These are phyloP conservation scores for sunflower (Helianthus annuus) DNA, from an alignment of 129 eudicot genomes.

Conservation along the genomic window HanXRQr2.0-SUNRISE NC_035444.2:162459633-162460132, in stretches of 20 bases:
- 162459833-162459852: constrained; percentile 1
- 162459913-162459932: background rate
- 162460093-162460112: constrained; percentile 32
- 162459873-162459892: constrained; percentile 52
- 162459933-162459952: background rate
- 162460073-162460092: constrained; percentile 41
- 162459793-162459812: constrained; percentile 11
- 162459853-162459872: constrained; percentile 36
- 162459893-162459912: constrained; percentile 53
- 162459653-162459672: too few relatives aligned
- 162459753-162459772: constrained; percentile 92
- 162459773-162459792: constrained; percentile 95
- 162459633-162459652: too few relatives aligned
- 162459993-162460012: constrained; percentile 68
- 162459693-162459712: too few relatives aligned
- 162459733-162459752: too few relatives aligned
- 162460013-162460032: constrained; percentile 57
- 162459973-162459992: constrained; percentile 18
- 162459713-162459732: too few relatives aligned
- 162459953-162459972: constrained; percentile 27
- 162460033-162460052: constrained; percentile 22
- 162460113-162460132: constrained; percentile 32
- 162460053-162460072: constrained; percentile 35
- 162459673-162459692: too few relatives aligned
- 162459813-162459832: constrained; percentile 3